Percentiles rank a stretch among this genome's conserved stretches.
phyloP scores from a whole-genome alignment of 2,329 filamentous ascomycete genomes.

The Orbilia brochopaga region DNA sequence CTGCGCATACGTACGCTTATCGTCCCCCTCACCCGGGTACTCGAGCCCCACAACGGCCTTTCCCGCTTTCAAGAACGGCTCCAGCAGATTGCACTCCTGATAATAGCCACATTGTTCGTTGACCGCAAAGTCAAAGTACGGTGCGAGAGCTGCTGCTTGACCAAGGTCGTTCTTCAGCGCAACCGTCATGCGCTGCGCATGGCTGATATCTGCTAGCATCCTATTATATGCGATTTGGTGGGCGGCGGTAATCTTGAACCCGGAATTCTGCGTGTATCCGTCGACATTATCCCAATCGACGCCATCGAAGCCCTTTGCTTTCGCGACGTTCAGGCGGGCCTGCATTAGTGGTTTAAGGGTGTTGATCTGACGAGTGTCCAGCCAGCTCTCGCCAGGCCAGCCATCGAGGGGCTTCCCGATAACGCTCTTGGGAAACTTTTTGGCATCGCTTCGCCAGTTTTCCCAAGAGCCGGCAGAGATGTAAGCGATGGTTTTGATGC shows the following conservation, averaged over 20 bases:
- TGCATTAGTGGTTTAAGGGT: conserved; percentile 70
- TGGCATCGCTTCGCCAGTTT: conserved; percentile 66
- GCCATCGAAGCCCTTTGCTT: conserved; percentile 69
- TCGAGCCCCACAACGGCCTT: conserved; percentile 78
- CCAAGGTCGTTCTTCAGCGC: conserved; percentile 43
- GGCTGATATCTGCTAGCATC: conserved; percentile 42
- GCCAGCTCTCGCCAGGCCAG: conserved; percentile 72
- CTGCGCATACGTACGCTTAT: conserved; percentile 51
- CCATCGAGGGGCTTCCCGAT: conserved; percentile 67
- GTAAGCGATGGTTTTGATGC: conserved; percentile 73
- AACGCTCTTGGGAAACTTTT: conserved; percentile 64
- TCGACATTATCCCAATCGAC: conserved; percentile 76
- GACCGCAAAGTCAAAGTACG: conserved; percentile 66
- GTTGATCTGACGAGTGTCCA: conserved; percentile 64
- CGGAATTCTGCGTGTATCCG: conserved; percentile 60
- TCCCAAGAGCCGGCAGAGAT: conserved; percentile 76
- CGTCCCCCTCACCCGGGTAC: conserved; percentile 65
- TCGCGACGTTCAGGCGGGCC: conserved; percentile 66
- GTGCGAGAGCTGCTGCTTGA: conserved; percentile 11
- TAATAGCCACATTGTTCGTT: conserved; percentile 73
- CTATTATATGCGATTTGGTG: conserved; percentile 40
- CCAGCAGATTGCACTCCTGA: conserved; percentile 66
- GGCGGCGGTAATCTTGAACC: conserved; percentile 24
- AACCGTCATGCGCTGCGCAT: conserved; percentile 33
- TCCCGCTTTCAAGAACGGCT: conserved; percentile 65